These are phyloP conservation scores for Boletus rubropictus DNA, from an alignment of 768 basidiomycete species.

Conservation along the genomic window DNA sequence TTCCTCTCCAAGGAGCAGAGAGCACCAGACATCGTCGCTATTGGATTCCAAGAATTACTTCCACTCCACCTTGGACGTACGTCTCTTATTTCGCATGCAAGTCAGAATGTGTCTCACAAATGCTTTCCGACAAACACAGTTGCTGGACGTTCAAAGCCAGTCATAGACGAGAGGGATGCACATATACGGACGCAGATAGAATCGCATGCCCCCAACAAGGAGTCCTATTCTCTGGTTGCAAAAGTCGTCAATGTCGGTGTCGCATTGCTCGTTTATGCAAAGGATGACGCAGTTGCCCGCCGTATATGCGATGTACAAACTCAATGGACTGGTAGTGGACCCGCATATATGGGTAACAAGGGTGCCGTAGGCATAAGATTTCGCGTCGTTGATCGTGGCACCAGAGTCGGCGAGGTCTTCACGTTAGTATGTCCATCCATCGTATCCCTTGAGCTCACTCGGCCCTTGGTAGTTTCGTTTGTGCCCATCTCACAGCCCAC, in stretches of 20 bases:
- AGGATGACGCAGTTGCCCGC: slow-evolving; percentile 59
- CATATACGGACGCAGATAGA: slow-evolving; percentile 76
- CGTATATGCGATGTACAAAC: slow-evolving; percentile 62
- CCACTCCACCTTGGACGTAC: slow-evolving; percentile 82
- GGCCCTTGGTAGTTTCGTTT: slow-evolving; percentile 63
- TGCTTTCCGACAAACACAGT: slow-evolving; percentile 40
- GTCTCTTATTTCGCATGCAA: slow-evolving; percentile 28
- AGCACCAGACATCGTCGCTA: slow-evolving; percentile 81
- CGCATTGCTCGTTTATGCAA: slow-evolving; percentile 81
- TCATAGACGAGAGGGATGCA: slow-evolving; percentile 61
- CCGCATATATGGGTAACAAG: slow-evolving; percentile 86
- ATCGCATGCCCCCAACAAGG: slow-evolving; percentile 61
- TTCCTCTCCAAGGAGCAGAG: slow-evolving; percentile 58
- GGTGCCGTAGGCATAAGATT: slow-evolving; percentile 88
- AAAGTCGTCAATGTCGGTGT: slow-evolving; percentile 82
- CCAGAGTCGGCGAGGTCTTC: slow-evolving; percentile 63
- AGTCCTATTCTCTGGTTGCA: slow-evolving; percentile 72
- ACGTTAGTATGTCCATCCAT: slow-evolving; percentile 53
- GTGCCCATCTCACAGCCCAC: slow-evolving; percentile 87
- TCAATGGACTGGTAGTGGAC: slow-evolving; percentile 69
- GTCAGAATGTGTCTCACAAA: not conserved
- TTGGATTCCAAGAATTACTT: slow-evolving; percentile 91
- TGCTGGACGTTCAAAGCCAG: slow-evolving; percentile 65
- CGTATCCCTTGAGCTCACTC: slow-evolving; percentile 2
- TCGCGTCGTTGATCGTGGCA: slow-evolving; percentile 53